Base-by-base conservation (phyloP, 352 stramenopile genomes). In the Phytophthora kernoviae region DNA sequence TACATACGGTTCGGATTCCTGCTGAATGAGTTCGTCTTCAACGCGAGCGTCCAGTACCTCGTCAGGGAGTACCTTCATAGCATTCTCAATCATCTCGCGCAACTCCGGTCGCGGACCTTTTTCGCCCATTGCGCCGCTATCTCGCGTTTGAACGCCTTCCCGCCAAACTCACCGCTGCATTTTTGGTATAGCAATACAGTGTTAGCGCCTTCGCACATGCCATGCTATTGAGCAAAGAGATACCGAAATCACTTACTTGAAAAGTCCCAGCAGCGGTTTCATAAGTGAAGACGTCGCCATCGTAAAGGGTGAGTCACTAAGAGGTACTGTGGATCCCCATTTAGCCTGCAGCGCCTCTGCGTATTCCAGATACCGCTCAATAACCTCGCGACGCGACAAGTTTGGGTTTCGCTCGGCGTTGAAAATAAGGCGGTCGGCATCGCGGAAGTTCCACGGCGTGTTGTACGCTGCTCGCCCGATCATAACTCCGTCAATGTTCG, bases 381-480 rank as follows among this genome's bases (percentile, higher is more conserved):
- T 75, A 41, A 96, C 88, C 49, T 97, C 78, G 17, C 88, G 81
- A 7, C 90, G 74, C n/a, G 88, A 96, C 43, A 97, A 41, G 49
- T 92, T 93, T 9, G 81, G 87, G 50, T 96, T 93, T 11, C 44
- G 51, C 22, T 77, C 62, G 12, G 78, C 77, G 33, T 80, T 78
- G 58, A 94, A 96, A 27, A 96, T 90, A 27, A 94, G 37, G 0
- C 83, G 69, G 54, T 97, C 91, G 27, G 88, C 90, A 40, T 96
- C 77, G 15, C 81, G 79, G 24, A 98, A 91, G 46, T 95, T 88
- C 81, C 87, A 97, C 20, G 88, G 91, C 46, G 75, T 89, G 47
- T 96, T 87, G 71, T 96, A 98, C 44, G 91, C 90, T 5, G 79
- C 90, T 14, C 91, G 77, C 7, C 91, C 91, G 37, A 98, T 92